Percentiles rank a stretch among this genome's conserved stretches.
Conservation (phyloP, 192 early-diverging fungal genomes). For the Backusella australiensis region DNA sequence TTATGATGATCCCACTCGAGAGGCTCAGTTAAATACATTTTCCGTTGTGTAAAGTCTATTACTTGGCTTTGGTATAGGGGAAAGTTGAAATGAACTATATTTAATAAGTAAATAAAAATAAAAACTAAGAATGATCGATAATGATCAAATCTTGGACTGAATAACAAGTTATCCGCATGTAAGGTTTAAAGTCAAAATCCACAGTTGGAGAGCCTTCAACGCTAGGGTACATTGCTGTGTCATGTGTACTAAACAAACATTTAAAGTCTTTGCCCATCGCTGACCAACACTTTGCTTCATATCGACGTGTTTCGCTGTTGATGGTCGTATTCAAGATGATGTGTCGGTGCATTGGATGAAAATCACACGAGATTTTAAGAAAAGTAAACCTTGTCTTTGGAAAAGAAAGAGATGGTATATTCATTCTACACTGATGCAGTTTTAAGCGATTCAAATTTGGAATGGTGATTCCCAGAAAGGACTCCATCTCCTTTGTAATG, state of each 20-base stretch:
- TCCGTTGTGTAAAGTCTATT: too few relatives aligned
- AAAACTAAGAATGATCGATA: too few relatives aligned
- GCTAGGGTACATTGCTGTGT: neutral
- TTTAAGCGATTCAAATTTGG: neutral
- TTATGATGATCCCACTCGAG: too few relatives aligned
- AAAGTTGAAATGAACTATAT: too few relatives aligned
- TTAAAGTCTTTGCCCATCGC: neutral
- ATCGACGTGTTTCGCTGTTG: neutral
- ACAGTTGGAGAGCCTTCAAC: neutral
- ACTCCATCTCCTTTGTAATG: neutral
- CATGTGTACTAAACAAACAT: neutral
- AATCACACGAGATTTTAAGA: neutral
- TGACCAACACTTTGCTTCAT: neutral
- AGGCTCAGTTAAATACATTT: too few relatives aligned
- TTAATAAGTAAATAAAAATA: too few relatives aligned
- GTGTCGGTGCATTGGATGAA: neutral
- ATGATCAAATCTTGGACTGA: too few relatives aligned
- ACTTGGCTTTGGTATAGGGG: too few relatives aligned
- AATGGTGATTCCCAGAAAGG: neutral
- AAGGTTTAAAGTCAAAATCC: neutral
- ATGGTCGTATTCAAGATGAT: neutral
- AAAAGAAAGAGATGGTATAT: neutral
- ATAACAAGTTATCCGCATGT: neutral
- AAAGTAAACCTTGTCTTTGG: neutral
- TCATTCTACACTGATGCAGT: neutral